These are phyloP conservation scores for Sphagnum fallax DNA, from an alignment of 228 moss, liverwort and hornwort species.

Conservation along the genomic window DNA sequence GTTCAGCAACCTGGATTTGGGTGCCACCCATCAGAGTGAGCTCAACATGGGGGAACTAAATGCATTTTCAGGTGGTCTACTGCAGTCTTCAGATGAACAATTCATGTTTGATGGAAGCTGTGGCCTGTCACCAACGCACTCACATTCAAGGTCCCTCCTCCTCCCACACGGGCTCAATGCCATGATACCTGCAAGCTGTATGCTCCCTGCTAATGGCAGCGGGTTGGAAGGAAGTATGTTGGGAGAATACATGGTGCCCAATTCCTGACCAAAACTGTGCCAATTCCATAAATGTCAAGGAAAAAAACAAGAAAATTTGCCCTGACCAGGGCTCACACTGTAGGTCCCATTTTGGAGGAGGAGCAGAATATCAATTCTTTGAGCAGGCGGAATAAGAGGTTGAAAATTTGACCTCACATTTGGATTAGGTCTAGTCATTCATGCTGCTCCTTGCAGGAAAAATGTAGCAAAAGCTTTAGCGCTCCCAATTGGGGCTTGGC, in stretches of 20 bases:
- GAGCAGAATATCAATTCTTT: too few species aligned
- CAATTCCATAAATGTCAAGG: too few species aligned
- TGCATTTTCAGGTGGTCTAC: constrained; percentile 25
- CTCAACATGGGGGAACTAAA: constrained; percentile 36
- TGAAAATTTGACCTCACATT: too few species aligned
- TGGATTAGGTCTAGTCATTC: too few species aligned
- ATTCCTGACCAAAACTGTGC: constrained; percentile 20
- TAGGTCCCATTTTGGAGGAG: too few species aligned
- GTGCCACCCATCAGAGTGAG: constrained; percentile 31
- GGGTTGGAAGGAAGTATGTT: constrained; percentile 41
- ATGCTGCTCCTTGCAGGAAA: too few species aligned
- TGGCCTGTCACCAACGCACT: constrained; percentile 23
- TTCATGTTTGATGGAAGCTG: constrained; percentile 15
- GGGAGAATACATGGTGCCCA: constrained; percentile 47
- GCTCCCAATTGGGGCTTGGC: too few species aligned
- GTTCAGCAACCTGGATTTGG: constrained; percentile 67
- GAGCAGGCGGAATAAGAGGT: too few species aligned
- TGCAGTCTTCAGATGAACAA: constrained; percentile 9
- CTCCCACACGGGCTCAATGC: constrained; percentile 19
- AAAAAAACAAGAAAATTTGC: too few species aligned
- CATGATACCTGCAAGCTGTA: constrained; percentile 63
- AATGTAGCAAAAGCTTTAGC: too few species aligned
- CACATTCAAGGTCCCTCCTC: constrained; percentile 4
- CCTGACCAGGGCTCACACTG: too few species aligned
- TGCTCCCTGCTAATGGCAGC: constrained; percentile 48